A percentile compares a stretch with the other conserved stretches of the same genome.
phyloP scores from a whole-genome alignment of 108 stramenopile species.

The Aurantiochytrium sp. region DNA sequence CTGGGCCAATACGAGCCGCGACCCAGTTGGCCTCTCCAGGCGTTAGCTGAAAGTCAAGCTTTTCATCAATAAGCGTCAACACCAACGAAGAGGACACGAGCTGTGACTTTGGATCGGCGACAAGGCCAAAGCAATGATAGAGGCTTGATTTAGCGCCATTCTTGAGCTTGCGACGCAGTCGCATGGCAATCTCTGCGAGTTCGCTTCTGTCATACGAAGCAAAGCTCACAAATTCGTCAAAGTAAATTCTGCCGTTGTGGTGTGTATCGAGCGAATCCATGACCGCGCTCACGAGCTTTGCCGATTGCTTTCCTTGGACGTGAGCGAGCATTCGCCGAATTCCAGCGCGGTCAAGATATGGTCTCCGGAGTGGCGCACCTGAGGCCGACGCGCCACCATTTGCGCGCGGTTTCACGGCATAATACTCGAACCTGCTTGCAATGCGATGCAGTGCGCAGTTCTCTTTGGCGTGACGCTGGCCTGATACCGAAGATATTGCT shows the following conservation, averaged over 20 bases:
- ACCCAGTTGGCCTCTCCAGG: neutral
- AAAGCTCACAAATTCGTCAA: slow-evolving; percentile 15
- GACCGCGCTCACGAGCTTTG: neutral
- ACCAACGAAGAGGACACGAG: neutral
- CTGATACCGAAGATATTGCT: too few relatives aligned
- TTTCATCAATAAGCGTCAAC: neutral
- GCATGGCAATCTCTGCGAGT: neutral
- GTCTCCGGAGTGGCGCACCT: neutral
- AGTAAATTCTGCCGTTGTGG: neutral
- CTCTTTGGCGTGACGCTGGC: neutral
- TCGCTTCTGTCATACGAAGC: neutral
- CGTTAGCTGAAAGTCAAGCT: neutral
- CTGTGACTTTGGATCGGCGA: neutral
- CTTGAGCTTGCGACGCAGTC: neutral
- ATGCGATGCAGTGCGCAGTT: neutral
- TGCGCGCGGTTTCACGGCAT: neutral
- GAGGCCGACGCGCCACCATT: neutral
- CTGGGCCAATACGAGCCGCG: neutral
- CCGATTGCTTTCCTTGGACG: neutral
- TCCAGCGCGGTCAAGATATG: neutral
- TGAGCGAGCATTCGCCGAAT: neutral
- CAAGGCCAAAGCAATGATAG: neutral
- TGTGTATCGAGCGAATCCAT: neutral
- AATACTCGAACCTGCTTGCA: neutral
- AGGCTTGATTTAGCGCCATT: neutral